Percentiles rank a stretch among this genome's conserved stretches.
These are phyloP conservation scores for Mallotus nudiflorus DNA, from an alignment of 345 rosid genomes.

Conservation along the genomic window DNA sequence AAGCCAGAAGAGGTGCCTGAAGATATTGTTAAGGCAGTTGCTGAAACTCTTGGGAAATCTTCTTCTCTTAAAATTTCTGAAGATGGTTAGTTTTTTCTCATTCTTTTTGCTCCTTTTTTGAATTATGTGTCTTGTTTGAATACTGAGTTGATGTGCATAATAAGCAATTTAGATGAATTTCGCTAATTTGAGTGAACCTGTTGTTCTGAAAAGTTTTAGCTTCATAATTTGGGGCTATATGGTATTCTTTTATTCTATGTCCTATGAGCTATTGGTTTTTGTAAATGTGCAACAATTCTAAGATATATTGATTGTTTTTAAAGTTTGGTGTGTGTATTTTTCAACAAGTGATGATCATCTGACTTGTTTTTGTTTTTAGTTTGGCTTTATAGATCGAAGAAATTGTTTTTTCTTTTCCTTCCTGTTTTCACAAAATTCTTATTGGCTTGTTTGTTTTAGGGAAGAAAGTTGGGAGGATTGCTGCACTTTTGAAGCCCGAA, in stretches of 20 bases:
- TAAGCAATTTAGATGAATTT: too few relatives aligned
- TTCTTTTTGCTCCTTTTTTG: not conserved
- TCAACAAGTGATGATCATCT: not conserved
- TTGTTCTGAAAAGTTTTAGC: too few relatives aligned
- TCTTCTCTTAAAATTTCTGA: conserved; percentile 75
- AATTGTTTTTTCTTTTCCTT: not conserved
- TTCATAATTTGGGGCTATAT: not conserved
- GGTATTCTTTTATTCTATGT: not conserved
- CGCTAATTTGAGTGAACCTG: too few relatives aligned
- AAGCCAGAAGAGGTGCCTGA: conserved; percentile 78
- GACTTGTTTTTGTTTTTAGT: not conserved
- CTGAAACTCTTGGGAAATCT: conserved; percentile 72
- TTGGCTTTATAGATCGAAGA: not conserved
- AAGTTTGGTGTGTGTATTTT: not conserved
- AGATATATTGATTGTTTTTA: not conserved
- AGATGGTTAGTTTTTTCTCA: conserved; percentile 56
- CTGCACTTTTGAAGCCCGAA: conserved; percentile 59
- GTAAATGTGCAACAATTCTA: not conserved
- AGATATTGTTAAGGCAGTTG: conserved; percentile 73
- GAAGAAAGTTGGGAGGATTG: conserved; percentile 69
- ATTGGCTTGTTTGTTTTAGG: conserved; percentile 45
- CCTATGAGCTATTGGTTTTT: not conserved
- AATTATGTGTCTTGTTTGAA: not conserved
- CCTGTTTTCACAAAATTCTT: too few relatives aligned
- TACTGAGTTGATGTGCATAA: not conserved